Conservation (phyloP, 78 protist genomes). For the Polysphondylium violaceum region DNA sequence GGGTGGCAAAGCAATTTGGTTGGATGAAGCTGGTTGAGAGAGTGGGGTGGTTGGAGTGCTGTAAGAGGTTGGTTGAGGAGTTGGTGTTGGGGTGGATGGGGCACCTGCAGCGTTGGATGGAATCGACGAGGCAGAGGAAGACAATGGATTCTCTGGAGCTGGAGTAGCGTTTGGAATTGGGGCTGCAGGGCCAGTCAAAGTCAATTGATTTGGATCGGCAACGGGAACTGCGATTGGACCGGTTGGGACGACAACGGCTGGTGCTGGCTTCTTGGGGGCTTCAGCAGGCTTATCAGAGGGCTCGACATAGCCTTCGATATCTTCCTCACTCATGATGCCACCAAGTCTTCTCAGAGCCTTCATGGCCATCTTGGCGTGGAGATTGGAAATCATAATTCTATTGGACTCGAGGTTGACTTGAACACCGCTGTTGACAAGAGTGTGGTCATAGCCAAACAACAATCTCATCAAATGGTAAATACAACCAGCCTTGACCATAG, state of each 20-base stretch:
- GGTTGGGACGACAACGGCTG: slow-evolving; percentile 8
- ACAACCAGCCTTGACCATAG: slow-evolving; percentile 66
- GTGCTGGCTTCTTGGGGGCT: background rate
- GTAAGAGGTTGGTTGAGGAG: background rate
- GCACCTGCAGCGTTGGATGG: background rate
- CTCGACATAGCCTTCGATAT: slow-evolving; percentile 63
- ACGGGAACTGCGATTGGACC: slow-evolving; percentile 74
- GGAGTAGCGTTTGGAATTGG: background rate
- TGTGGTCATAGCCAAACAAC: slow-evolving; percentile 86
- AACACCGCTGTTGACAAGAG: slow-evolving; percentile 83
- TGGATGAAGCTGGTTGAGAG: background rate
- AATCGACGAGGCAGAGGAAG: background rate
- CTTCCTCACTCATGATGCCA: slow-evolving; percentile 61
- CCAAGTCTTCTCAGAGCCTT: slow-evolving; percentile 31
- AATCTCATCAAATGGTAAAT: slow-evolving; percentile 76
- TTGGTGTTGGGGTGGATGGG: background rate
- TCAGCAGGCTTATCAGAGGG: slow-evolving; percentile 71
- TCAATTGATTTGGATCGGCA: slow-evolving; percentile 19
- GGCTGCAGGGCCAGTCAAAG: background rate
- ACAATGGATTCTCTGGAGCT: background rate
- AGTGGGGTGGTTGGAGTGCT: background rate
- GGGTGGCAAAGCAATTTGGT: background rate
- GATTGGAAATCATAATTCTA: slow-evolving; percentile 69
- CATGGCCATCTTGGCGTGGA: slow-evolving; percentile 44
- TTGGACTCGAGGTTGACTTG: slow-evolving; percentile 47